Evolutionary conservation across 495 filamentous ascomycete genomes (phyloP).

Genomic region (Oleoguttula mirabilis): DNA sequence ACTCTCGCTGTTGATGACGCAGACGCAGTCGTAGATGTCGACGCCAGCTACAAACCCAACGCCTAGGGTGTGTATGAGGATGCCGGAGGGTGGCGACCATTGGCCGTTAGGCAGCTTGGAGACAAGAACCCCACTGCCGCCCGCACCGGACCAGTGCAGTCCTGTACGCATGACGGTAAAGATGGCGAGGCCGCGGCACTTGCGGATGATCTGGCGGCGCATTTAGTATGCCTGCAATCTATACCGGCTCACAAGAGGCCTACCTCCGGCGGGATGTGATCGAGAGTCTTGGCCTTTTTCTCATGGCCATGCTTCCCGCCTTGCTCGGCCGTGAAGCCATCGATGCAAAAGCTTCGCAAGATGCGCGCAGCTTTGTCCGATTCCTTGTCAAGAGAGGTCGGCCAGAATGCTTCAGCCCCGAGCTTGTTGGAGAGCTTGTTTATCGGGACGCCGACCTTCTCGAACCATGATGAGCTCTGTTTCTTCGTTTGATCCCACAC

Average conservation of each 20-base stretch:
- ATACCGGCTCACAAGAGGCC: too few relatives aligned
- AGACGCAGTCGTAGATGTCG: conserved; percentile 85
- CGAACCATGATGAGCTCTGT: conserved; percentile 33
- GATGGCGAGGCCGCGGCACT: conserved; percentile 72
- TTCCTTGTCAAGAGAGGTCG: conserved; percentile 64
- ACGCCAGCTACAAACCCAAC: conserved; percentile 75
- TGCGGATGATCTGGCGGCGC: conserved; percentile 50
- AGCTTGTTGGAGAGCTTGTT: conserved; percentile 61
- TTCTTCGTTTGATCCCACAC: conserved; percentile 33
- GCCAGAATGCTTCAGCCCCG: conserved; percentile 71
- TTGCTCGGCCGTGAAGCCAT: conserved; percentile 45
- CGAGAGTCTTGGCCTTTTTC: conserved; percentile 53
- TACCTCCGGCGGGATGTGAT: conserved; percentile 64
- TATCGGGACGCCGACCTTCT: conserved; percentile 45
- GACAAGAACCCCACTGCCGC: conserved; percentile 70
- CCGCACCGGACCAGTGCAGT: conserved; percentile 76
- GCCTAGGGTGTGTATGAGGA: conserved; percentile 72
- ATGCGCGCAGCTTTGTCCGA: conserved; percentile 73
- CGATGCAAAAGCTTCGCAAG: conserved; percentile 65
- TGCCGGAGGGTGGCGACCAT: conserved; percentile 77
- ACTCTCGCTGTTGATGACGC: conserved; percentile 73
- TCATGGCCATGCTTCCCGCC: conserved; percentile 43
- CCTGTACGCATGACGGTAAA: conserved; percentile 90
- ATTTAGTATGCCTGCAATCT: too few relatives aligned
- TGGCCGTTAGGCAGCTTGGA: conserved; percentile 65